A percentile compares a stretch with the other conserved stretches of the same genome.
These are phyloP conservation scores for Alternaria infectoria DNA, from an alignment of 2,329 filamentous ascomycete genomes.

Conservation along the genomic window DNA sequence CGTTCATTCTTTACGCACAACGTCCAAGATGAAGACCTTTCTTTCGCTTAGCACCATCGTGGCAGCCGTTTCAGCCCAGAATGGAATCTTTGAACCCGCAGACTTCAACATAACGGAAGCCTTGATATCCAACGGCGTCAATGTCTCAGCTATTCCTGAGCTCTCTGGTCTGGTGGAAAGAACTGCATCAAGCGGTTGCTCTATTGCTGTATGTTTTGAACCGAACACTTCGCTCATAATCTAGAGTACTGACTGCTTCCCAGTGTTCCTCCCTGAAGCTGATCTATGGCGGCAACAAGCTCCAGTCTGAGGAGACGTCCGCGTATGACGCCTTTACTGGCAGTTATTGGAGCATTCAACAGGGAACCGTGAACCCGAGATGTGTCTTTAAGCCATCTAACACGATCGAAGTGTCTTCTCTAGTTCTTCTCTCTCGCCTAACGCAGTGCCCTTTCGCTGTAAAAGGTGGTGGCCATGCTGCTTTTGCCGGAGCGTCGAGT, in stretches of 20 bases:
- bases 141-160: slow-evolving; percentile 26
- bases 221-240: slow-evolving; percentile 1
- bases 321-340: slow-evolving; percentile 30
- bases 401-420: slow-evolving; percentile 24
- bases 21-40: slow-evolving; percentile 14
- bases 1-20: neutral
- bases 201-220: slow-evolving; percentile 24
- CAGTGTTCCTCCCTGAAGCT: slow-evolving; percentile 27
- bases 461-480: slow-evolving; percentile 54
- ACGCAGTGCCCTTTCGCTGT: slow-evolving; percentile 50
- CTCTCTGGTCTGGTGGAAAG: slow-evolving; percentile 8
- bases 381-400: slow-evolving; percentile 37
- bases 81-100: slow-evolving; percentile 21
- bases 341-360: slow-evolving; percentile 37
- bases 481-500: slow-evolving; percentile 50
- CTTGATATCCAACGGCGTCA: slow-evolving; percentile 23
- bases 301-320: slow-evolving; percentile 16
- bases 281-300: slow-evolving; percentile 27
- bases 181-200: slow-evolving; percentile 15
- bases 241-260: neutral
- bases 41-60: slow-evolving; percentile 14
- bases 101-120: slow-evolving; percentile 29
- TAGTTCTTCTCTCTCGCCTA: slow-evolving; percentile 28
- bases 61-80: slow-evolving; percentile 14
- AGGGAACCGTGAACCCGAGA: slow-evolving; percentile 27